Base-by-base conservation (phyloP, 1,284 basidiomycete genomes). In the Cutaneotrichosporon mucoides region DNA sequence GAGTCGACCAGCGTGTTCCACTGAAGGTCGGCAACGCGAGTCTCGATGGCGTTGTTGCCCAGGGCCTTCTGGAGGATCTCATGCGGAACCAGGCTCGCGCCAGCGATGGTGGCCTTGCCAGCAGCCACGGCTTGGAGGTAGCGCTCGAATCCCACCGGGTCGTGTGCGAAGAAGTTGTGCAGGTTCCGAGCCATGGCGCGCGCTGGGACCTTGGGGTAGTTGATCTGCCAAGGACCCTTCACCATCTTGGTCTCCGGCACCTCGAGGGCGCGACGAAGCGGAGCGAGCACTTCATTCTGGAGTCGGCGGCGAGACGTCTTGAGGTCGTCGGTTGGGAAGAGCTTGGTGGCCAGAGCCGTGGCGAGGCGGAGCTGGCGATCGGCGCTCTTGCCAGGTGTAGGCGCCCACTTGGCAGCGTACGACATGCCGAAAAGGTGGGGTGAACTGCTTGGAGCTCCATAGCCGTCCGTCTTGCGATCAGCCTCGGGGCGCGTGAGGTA, bases 341-440 rank as follows among this genome's bases (percentile, higher is more conserved):
- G 78, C 47, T 85, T 79, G 8, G 82, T 74, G 8, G 81, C 77
- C 51, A 89, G 82, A 12, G 86, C 85, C 0, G 86, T 84, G 2
- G 84, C 73, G 60, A 89, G 83, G 68, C 85, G 84, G 2, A 85
- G 85, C 56, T 81, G 76, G 8, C 82, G 81, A 69, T 88, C 87
- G 61, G 87, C 86, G 2, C 83, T 79, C 4, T 79, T 73, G 3
- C 74, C 79, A 5, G 84, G 83, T 1, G 83, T 82, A 0, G 87
- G 87, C 0, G 85, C 86, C 86, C 86, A 88, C 73, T 88, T 89
- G 5, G 81, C 81, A 1, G 82, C 85, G 11, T 86, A 82, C 2
- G 82, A 82, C 36, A 88, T 75, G 35, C 78, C 72, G 58, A 74
- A 76, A 15, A 81, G 66, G 37, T 84, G 75, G 0, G 70, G 65